Conservation (phyloP, 2,329 filamentous ascomycete genomes). For the Diaporthe batatas region DNA sequence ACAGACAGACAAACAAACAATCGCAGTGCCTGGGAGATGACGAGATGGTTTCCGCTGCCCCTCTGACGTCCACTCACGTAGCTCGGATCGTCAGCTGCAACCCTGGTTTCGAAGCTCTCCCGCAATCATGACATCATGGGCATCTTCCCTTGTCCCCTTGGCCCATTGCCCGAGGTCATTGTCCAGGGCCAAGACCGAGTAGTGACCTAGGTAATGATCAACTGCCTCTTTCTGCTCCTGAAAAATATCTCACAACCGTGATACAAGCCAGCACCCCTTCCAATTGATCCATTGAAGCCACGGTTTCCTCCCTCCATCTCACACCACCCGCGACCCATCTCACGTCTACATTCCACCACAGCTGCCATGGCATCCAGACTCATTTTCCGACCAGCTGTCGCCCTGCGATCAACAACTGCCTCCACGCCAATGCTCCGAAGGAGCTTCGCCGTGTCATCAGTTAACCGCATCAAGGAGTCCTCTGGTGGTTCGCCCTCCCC, state of each 20-base stretch:
- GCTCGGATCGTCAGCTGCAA: slow-evolving; percentile 37
- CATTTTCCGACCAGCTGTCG: slow-evolving; percentile 34
- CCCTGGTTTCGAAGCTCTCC: slow-evolving; percentile 27
- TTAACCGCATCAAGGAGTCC: slow-evolving; percentile 41
- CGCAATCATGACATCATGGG: slow-evolving; percentile 41
- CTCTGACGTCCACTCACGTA: slow-evolving; percentile 28
- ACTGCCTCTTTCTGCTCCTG: not conserved
- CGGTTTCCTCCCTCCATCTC: not conserved
- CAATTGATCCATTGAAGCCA: slow-evolving; percentile 23
- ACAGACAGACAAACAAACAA: not conserved
- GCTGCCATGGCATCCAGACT: slow-evolving; percentile 41
- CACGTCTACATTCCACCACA: not conserved
- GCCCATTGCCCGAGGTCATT: slow-evolving; percentile 6
- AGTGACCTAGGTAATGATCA: slow-evolving; percentile 24
- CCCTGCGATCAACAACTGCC: slow-evolving; percentile 34
- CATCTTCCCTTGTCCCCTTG: slow-evolving; percentile 20
- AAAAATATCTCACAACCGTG: not conserved
- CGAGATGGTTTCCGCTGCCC: not conserved
- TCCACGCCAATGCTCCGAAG: slow-evolving; percentile 26
- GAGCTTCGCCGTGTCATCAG: slow-evolving; percentile 37
- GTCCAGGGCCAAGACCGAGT: slow-evolving; percentile 5
- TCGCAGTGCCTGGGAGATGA: not conserved
- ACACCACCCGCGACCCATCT: not conserved
- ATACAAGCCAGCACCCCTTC: not conserved
- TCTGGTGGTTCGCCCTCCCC: slow-evolving; percentile 34